Conservation (phyloP, 106 monocot species). For the Alisma plantagoaquatica region DNA sequence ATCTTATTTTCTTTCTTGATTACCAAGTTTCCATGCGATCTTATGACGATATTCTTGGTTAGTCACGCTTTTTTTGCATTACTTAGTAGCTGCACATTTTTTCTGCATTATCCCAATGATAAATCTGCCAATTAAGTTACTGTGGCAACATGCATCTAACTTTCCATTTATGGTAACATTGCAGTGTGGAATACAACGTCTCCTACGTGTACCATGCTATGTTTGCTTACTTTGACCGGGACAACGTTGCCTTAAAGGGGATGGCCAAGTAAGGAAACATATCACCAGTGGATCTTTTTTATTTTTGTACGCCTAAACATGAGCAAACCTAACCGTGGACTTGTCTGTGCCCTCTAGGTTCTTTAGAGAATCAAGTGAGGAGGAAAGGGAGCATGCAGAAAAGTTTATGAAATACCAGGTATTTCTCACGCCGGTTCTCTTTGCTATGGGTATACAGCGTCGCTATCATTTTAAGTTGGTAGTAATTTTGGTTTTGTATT, state of each 20-base stretch:
- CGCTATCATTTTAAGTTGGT: neutral
- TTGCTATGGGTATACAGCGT: neutral
- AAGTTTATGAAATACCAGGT: conserved; percentile 72
- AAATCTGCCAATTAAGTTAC: no score
- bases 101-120: no score
- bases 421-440: neutral
- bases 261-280: conserved; percentile 90
- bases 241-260: conserved; percentile 71
- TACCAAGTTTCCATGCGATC: no score
- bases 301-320: no score
- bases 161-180: no score
- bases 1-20: no score
- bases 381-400: conserved; percentile 57
- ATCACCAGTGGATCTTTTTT: no score
- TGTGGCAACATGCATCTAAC: no score
- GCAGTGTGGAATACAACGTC: conserved; percentile 81
- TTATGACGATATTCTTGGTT: no score
- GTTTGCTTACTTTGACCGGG: conserved; percentile 85
- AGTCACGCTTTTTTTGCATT: no score
- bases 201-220: conserved; percentile 87
- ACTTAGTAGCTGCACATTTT: no score
- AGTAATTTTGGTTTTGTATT: neutral
- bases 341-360: conserved; percentile 30
- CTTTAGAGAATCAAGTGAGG: conserved; percentile 60
- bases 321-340: no score